Percentiles rank a stretch among this genome's conserved stretches.
phyloP scores from a whole-genome alignment of 2,329 filamentous ascomycete species.

The Bimuria novae-zelandiae region DNA sequence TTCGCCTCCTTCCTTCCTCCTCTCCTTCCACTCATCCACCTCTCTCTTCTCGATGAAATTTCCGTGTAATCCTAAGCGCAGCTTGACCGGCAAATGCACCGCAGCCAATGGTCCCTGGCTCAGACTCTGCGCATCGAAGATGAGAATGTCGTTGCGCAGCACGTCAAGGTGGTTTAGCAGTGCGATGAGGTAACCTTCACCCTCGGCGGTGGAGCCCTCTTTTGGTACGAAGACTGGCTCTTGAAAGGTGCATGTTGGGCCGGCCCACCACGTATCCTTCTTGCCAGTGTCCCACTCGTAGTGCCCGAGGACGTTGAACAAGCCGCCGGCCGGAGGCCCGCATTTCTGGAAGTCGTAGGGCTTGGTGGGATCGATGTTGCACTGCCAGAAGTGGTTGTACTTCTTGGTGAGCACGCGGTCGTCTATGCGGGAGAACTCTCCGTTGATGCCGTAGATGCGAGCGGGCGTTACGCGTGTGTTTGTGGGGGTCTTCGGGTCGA shows the following conservation, averaged over 20 bases:
- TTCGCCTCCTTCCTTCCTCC: slow-evolving; percentile 31
- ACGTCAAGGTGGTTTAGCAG: slow-evolving; percentile 50
- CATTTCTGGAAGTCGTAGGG: slow-evolving; percentile 41
- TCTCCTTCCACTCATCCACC: slow-evolving; percentile 35
- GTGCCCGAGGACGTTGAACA: slow-evolving; percentile 42
- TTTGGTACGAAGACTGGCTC: slow-evolving; percentile 60
- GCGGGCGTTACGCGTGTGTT: slow-evolving; percentile 35
- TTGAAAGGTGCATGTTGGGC: slow-evolving; percentile 53
- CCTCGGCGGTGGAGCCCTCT: slow-evolving; percentile 48
- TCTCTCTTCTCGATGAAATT: slow-evolving; percentile 40
- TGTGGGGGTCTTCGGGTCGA: slow-evolving; percentile 43
- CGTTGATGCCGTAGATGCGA: slow-evolving; percentile 45
- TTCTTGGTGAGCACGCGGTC: slow-evolving; percentile 49
- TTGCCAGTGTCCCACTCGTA: slow-evolving; percentile 38
- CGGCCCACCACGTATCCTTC: slow-evolving; percentile 43
- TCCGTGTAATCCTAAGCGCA: slow-evolving; percentile 39
- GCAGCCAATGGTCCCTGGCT: slow-evolving; percentile 46
- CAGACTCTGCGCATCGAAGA: slow-evolving; percentile 50
- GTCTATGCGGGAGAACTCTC: slow-evolving; percentile 53
- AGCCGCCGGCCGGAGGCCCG: slow-evolving; percentile 34
- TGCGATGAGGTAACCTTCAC: slow-evolving; percentile 56
- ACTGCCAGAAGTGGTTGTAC: slow-evolving; percentile 49
- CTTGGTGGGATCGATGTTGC: slow-evolving; percentile 42
- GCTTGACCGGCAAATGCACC: slow-evolving; percentile 47
- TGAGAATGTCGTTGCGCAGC: slow-evolving; percentile 46